These are phyloP conservation scores for Alternaria panax DNA, from an alignment of 2,329 filamentous ascomycete species.

Conservation along the genomic window DNA sequence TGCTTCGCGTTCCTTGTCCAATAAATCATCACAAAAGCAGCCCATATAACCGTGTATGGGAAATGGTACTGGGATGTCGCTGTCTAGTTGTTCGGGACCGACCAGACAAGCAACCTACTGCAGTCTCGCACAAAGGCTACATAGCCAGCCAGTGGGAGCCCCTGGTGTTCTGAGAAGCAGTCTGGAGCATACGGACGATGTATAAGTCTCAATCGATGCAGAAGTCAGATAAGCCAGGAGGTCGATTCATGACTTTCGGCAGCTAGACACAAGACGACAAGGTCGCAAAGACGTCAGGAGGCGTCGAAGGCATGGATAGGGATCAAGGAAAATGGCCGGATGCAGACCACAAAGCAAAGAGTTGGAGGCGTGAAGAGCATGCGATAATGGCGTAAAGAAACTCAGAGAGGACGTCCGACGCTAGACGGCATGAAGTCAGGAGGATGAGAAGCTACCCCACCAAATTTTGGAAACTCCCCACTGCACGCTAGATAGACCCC, in stretches of 20 bases:
- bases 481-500: slow-evolving; percentile 1
- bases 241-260: neutral
- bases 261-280: neutral
- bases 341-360: neutral
- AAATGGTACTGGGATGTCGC: neutral
- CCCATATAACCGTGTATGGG: neutral
- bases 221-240: neutral
- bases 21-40: neutral
- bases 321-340: neutral
- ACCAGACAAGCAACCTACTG: neutral
- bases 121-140: neutral
- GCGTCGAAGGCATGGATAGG: neutral
- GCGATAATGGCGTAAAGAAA: neutral
- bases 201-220: neutral
- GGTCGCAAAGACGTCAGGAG: neutral
- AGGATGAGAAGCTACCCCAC: neutral
- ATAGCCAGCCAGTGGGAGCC: neutral
- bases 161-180: neutral
- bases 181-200: neutral
- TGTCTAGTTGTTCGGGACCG: neutral
- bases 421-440: slow-evolving; percentile 2
- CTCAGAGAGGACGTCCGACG: neutral
- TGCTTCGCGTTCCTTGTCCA: neutral
- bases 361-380: neutral
- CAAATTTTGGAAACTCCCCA: neutral